These are phyloP conservation scores for Plasmodium adleri DNA, from an alignment of 169 alveolate genomes.

Conservation along the genomic window DNA sequence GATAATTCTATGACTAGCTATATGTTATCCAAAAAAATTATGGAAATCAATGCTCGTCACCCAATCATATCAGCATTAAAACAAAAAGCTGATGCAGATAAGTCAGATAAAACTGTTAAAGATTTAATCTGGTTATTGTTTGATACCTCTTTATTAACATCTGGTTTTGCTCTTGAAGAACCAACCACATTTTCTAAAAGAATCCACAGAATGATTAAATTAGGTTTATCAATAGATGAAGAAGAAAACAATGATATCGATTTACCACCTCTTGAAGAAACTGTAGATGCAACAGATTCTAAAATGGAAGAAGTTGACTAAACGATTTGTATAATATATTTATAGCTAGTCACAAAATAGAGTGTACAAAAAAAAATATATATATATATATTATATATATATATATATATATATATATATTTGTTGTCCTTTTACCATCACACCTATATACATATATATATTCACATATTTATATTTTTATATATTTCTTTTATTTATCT, in stretches of 20 bases:
- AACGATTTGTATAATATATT: constrained; percentile 16
- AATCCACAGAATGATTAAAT: constrained; percentile 99
- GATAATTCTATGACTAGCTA: constrained; percentile 96
- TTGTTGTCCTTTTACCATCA: too few species aligned
- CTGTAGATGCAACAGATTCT: constrained; percentile 90
- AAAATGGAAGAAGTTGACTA: constrained; percentile 98
- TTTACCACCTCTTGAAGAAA: constrained; percentile 94
- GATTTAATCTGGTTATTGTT: constrained; percentile 98
- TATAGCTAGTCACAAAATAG: background rate
- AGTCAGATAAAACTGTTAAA: constrained; percentile 98
- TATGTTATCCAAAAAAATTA: constrained; percentile 98
- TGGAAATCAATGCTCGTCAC: constrained; percentile 99
- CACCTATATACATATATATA: too few species aligned
- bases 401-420: too few species aligned
- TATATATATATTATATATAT: background rate
- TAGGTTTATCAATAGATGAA: constrained; percentile 98
- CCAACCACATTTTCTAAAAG: constrained; percentile 99
- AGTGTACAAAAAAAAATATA: background rate
- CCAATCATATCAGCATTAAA: constrained; percentile 97
- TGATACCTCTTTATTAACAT: constrained; percentile 98
- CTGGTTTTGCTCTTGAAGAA: constrained; percentile 99
- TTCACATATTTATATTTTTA: too few species aligned
- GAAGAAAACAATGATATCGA: constrained; percentile 93
- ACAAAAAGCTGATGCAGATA: constrained; percentile 96
- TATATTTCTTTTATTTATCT: too few species aligned